These are phyloP conservation scores for Fallopia convolvulus DNA, from an alignment of 148 eudicot species.

Conservation along the genomic window DNA sequence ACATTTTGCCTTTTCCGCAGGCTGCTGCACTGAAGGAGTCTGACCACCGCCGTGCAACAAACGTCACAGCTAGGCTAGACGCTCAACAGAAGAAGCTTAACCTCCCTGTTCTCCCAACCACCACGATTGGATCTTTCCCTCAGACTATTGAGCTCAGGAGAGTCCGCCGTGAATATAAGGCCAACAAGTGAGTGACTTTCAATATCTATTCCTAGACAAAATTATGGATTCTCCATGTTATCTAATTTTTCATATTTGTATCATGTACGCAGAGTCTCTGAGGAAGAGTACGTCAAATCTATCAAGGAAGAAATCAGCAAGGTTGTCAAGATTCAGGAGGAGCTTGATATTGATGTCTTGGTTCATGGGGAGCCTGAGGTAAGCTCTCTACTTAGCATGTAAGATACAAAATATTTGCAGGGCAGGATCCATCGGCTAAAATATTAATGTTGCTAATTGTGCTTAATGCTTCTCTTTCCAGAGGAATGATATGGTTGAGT, in stretches of 20 bases:
- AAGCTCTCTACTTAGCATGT: not conserved
- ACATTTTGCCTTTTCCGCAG: slow-evolving; percentile 24
- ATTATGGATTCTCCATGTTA: not conserved
- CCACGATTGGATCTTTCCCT: slow-evolving; percentile 97
- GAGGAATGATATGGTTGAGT: slow-evolving; percentile 90
- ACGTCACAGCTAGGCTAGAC: slow-evolving; percentile 78
- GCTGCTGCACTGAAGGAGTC: slow-evolving; percentile 92
- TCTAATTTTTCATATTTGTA: slow-evolving; percentile 3
- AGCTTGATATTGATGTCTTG: slow-evolving; percentile 86
- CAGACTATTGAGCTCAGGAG: slow-evolving; percentile 85
- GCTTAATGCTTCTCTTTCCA: slow-evolving; percentile 27
- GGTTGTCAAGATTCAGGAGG: slow-evolving; percentile 89
- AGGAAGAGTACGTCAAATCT: slow-evolving; percentile 67
- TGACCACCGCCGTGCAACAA: slow-evolving; percentile 92
- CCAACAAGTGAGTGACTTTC: slow-evolving; percentile 56
- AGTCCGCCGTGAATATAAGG: slow-evolving; percentile 96
- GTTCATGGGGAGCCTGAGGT: slow-evolving; percentile 96
- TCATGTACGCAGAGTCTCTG: slow-evolving; percentile 47
- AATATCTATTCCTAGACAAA: not conserved
- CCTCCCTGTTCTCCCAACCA: slow-evolving; percentile 89
- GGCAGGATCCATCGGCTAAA: too few relatives aligned
- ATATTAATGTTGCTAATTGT: not conserved
- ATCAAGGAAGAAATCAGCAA: slow-evolving; percentile 83
- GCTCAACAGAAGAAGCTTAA: slow-evolving; percentile 97
- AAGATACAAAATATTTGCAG: too few relatives aligned